A percentile compares a stretch with the other conserved stretches of the same genome.
These are phyloP conservation scores for Medicago arabica DNA, from an alignment of 306 rosid genomes.

Conservation along the genomic window DNA sequence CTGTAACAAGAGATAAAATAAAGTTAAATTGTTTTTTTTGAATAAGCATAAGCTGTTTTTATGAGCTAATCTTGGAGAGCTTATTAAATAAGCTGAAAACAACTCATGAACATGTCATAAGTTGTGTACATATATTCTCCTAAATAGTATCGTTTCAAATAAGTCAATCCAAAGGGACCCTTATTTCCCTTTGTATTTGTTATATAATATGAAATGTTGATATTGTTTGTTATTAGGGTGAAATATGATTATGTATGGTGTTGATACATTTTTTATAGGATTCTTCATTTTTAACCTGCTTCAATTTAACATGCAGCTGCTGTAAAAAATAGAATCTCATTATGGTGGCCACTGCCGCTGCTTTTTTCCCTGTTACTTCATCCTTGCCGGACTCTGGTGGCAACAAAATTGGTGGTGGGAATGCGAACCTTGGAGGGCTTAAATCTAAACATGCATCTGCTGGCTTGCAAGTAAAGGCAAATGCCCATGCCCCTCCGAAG, in stretches of 20 bases:
- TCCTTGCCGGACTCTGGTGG: constrained; percentile 59
- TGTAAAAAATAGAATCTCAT: constrained; percentile 50
- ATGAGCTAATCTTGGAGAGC: no score
- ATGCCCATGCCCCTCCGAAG: constrained; percentile 92
- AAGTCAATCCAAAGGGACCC: no score
- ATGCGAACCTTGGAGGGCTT: constrained; percentile 56
- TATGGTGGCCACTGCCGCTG: constrained; percentile 95
- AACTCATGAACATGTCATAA: no score
- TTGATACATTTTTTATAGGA: constrained; percentile 26
- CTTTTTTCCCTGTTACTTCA: constrained; percentile 74
- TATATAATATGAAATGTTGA: constrained; percentile 26
- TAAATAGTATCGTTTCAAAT: no score
- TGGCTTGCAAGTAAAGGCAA: constrained; percentile 80
- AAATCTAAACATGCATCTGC: constrained; percentile 64
- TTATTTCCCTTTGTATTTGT: background rate
- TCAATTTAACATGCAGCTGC: constrained; percentile 37
- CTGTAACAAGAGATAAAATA: no score
- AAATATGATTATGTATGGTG: constrained; percentile 7
- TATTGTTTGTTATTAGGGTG: constrained; percentile 30
- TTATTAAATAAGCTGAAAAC: no score
- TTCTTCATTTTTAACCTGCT: constrained; percentile 28
- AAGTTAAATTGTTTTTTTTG: no score
- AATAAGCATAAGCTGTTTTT: no score
- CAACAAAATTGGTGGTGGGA: constrained; percentile 57
- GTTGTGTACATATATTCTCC: no score